Percentiles rank a stretch among this genome's conserved stretches.
Evolutionary conservation across 2,329 filamentous ascomycete species (phyloP).

Genomic region (Alternaria metachromatica): DNA sequence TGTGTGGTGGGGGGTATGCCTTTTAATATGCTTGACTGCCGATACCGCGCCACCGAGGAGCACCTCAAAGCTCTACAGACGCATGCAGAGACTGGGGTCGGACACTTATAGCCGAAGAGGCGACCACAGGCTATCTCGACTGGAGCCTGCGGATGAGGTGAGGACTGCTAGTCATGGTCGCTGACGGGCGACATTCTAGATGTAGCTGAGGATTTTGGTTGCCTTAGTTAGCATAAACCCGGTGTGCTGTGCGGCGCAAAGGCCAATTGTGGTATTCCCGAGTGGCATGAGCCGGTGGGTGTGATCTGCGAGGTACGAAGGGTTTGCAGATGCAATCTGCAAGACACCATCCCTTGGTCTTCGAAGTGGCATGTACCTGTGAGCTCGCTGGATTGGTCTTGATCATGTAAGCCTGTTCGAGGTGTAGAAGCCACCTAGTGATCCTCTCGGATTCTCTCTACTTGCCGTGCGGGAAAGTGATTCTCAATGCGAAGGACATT

Average conservation of each 20-base stretch:
- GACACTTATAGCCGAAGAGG: background rate
- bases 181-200: background rate
- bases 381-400: background rate
- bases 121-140: background rate
- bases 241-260: background rate
- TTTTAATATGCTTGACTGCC: background rate
- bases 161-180: background rate
- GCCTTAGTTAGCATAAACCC: background rate
- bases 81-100: constrained; percentile 7
- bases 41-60: background rate
- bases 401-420: background rate
- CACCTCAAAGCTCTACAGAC: background rate
- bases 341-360: background rate
- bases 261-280: background rate
- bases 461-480: background rate
- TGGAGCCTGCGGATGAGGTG: background rate
- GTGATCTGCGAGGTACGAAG: background rate
- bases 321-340: background rate
- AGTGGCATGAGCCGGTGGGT: background rate
- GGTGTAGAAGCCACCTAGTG: background rate
- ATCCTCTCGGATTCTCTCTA: background rate
- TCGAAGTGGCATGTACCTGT: background rate
- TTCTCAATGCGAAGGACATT: background rate
- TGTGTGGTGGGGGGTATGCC: background rate
- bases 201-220: background rate